These are phyloP conservation scores for Lentinula raphanica DNA, from an alignment of 768 basidiomycete species.

Conservation along the genomic window DNA sequence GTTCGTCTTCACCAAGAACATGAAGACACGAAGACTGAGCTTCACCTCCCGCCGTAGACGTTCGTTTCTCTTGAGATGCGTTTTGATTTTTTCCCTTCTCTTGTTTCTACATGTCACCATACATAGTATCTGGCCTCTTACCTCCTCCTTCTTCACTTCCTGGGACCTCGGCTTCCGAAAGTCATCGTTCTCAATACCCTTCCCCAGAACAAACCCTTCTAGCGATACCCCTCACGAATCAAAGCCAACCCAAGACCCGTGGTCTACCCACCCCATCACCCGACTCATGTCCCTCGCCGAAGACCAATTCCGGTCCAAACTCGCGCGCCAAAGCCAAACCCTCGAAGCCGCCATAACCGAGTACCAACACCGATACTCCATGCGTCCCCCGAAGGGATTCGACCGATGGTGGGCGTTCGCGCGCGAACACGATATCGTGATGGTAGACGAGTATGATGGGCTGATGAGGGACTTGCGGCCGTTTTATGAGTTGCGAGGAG, in stretches of 20 bases:
- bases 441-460: constrained; percentile 88
- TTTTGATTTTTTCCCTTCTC: not conserved
- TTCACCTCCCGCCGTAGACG: not conserved
- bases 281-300: constrained; percentile 82
- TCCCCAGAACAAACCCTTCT: no score
- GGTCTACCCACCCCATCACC: constrained; percentile 68
- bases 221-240: not conserved
- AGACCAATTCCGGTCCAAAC: constrained; percentile 52
- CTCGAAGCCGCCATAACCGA: constrained; percentile 74
- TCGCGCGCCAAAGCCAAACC: constrained; percentile 74
- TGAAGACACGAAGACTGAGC: not conserved
- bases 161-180: not conserved
- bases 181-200: no score
- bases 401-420: constrained; percentile 88
- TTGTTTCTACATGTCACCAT: not conserved
- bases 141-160: not conserved
- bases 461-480: constrained; percentile 77
- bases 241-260: not conserved
- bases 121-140: not conserved
- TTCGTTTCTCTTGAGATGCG: not conserved
- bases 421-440: constrained; percentile 59
- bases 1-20: not conserved
- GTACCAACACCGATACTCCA: constrained; percentile 72
- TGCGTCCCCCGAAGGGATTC: constrained; percentile 85
- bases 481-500: constrained; percentile 67